phyloP scores from a whole-genome alignment of 2,329 filamentous ascomycete genomes.

The Botrytis aclada region DNA sequence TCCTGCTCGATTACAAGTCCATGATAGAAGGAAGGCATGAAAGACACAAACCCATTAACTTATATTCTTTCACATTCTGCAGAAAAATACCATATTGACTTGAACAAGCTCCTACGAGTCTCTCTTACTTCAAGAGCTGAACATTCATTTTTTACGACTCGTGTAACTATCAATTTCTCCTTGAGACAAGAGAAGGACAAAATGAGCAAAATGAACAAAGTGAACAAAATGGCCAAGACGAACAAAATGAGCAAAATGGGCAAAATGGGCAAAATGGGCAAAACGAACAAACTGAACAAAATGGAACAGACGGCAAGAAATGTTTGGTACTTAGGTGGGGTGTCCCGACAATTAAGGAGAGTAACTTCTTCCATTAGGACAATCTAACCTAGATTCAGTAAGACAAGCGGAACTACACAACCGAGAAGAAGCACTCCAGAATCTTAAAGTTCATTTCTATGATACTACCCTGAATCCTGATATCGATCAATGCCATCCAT shows the following conservation, averaged over 20 bases:
- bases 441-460: rapidly evolving
- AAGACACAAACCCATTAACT: no score
- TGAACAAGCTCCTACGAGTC: neutral
- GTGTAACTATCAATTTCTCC: neutral
- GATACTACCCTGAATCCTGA: neutral
- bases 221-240: neutral
- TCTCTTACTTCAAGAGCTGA: neutral
- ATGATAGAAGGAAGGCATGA: neutral
- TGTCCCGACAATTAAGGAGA: no score
- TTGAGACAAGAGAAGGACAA: neutral
- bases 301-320: neutral
- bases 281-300: no score
- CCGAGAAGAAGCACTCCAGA: rapidly evolving
- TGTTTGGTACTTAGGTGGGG: neutral
- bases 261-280: neutral
- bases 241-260: neutral
- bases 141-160: neutral
- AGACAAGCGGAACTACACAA: neutral
- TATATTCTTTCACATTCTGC: rapidly evolving
- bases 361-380: neutral
- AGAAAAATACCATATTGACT: neutral
- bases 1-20: neutral
- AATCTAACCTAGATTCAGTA: neutral
- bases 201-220: neutral
- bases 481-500: neutral